Base-by-base conservation (phyloP, 2,329 filamentous ascomycete genomes). In the Aspergillus sp. region DNA sequence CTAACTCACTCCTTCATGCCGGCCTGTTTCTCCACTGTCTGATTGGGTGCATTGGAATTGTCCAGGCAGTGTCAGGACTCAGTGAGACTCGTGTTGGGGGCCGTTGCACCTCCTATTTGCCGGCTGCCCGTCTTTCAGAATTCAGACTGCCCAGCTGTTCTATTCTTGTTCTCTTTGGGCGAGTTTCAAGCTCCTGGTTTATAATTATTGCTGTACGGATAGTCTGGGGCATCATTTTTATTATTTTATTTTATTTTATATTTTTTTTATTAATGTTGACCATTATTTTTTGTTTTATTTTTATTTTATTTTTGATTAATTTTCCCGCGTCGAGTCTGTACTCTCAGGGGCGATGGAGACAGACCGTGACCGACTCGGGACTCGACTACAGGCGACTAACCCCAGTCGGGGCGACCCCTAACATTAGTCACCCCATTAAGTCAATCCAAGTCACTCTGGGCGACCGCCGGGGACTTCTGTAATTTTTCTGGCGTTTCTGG, bases 1-100 rank as follows among this genome's bases (percentile, higher is more conserved):
- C 11, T 46, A 13, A 30, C 20, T 27, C 4, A 13, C 19, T 24
- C 22, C n/a, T 17, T 42, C 19, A 22, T 47, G 44, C 19, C 34
- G 40, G 34, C n/a, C 39, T 39, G 33, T 30, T 54, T 20, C 30
- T 54, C 17, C 41, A 20, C 30, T 13, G 12, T 49, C 45, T 49
- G 19, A 55, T 55, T 55, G 52, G 52, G 45, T 50, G 52, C 46
- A 44, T 49, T 42, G 49, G 42, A 55, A 48, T 47, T 54, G 33
- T 41, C 42, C 41, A 45, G 22, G 40, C 17, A 52, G 22, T 52
- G 24, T 44, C 40, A 19, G 50, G 39, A 34, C n/a, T 41, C 45
- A 22, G 17, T 50, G 33, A 50, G 33, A 50, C 47, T 34, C 27
- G 45, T 48, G 45, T 37, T 20, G 45, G 27, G 24, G n/a, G n/a